Percentiles rank a stretch among this genome's conserved stretches.
Evolutionary conservation across 208 protist genomes (phyloP).

Genomic region (Naegleria gruberi): DNA sequence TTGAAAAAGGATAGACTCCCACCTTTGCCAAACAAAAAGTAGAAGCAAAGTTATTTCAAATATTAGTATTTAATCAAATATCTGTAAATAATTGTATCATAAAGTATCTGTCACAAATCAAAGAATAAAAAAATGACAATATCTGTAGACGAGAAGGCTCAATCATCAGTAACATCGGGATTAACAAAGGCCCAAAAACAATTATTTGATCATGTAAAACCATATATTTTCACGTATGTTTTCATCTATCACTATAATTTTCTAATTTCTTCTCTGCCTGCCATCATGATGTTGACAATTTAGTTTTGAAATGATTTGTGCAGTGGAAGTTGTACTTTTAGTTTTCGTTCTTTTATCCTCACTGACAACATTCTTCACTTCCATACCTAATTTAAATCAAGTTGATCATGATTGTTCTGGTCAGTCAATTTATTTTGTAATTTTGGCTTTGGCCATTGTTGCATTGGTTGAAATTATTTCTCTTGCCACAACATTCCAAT

Average conservation of each 20-base stretch:
- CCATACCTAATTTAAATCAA: not conserved
- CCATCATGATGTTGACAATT: too few species aligned
- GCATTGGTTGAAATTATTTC: not conserved
- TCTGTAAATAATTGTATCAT: too few species aligned
- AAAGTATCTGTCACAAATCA: too few species aligned
- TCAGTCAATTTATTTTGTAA: not conserved
- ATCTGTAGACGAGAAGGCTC: not conserved
- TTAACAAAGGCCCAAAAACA: not conserved
- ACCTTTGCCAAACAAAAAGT: too few species aligned
- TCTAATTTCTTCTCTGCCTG: not conserved
- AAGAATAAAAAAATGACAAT: not conserved
- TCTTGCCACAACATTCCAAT: not conserved
- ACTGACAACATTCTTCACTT: not conserved
- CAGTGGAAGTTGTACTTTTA: not conserved
- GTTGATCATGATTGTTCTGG: not conserved
- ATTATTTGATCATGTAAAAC: not conserved
- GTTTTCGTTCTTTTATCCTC: not conserved
- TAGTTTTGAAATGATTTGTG: not conserved
- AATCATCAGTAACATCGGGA: not conserved
- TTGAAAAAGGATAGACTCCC: not conserved
- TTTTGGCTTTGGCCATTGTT: not conserved
- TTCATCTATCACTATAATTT: not conserved
- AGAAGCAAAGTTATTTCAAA: too few species aligned
- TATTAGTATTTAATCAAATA: too few species aligned
- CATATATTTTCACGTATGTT: not conserved